phyloP scores from a whole-genome alignment of 164 flowering plant species.

The Liriodendron chinense region DNA sequence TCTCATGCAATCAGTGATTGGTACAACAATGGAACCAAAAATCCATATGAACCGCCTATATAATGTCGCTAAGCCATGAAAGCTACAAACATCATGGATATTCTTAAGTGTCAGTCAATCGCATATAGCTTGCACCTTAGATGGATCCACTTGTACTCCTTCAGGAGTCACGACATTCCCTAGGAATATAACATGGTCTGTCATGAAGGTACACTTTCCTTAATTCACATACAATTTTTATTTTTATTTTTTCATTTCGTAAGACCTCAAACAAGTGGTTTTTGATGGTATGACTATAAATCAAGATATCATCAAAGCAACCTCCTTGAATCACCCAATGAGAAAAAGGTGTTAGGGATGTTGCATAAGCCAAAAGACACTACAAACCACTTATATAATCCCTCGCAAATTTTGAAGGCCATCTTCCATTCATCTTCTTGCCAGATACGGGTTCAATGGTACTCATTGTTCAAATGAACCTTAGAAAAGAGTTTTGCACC shows the following conservation, averaged over 20 bases:
- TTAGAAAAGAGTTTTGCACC: background rate
- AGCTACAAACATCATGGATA: background rate
- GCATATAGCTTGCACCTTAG: background rate
- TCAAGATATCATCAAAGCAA: too few relatives aligned
- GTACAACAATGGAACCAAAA: background rate
- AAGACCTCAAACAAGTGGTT: too few relatives aligned
- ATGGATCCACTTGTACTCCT: background rate
- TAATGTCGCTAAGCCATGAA: background rate
- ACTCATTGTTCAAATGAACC: background rate
- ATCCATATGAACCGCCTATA: background rate
- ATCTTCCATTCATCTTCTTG: background rate
- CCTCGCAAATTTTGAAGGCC: background rate
- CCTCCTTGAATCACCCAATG: too few relatives aligned
- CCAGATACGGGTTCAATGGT: background rate
- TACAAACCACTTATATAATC: background rate
- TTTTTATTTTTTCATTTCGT: too few relatives aligned
- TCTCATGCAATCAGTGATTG: background rate
- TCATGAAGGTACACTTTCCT: background rate
- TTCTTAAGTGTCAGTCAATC: background rate
- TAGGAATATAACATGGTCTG: background rate
- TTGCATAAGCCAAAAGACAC: background rate
- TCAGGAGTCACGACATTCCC: background rate
- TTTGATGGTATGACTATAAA: too few relatives aligned
- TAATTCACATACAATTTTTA: too few relatives aligned
- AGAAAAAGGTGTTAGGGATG: background rate